Evolutionary conservation across 768 basidiomycete genomes (phyloP), one percentile per base, ranked within the genome.

Genomic region (Filobasidium wieringae): DNA sequence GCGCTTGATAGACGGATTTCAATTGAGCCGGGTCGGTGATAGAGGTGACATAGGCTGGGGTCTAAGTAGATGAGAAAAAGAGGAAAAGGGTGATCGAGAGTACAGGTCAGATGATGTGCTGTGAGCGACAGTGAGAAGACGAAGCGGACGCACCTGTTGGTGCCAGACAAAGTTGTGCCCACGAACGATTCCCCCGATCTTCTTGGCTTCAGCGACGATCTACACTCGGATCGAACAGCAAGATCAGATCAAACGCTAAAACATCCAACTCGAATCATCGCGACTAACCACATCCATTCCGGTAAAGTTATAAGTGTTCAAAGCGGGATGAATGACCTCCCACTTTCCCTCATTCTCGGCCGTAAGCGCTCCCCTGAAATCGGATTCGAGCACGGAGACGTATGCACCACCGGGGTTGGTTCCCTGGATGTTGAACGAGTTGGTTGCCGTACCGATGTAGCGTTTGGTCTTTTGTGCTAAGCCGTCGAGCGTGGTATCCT

Each of bases 311-410:
- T 65, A 68, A 8, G 64, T 63, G 1, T 63, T 63, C 43, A 60
- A 32, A 22, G 55, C 31, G 17, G 67, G 65, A 54, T 68, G 40
- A 24, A 68, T 62, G 15, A 68, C 65, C 54, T 66, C 65, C 67
- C 67, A 68, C 39, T 68, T 68, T 62, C 66, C 63, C 63, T 68
- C 67, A 40, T 68, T 68, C 43, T 68, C 67, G 24, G 65, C 65
- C 12, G 67, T 68, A 57, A 59, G 63, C 50, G 63, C 62, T 36
- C 60, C 50, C 11, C 4, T 22, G 53, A 68, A 68, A 39, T 68
- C 55, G 1, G 41, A 32, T 17, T 68, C 64, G 34, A 66, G 55
- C 36, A 68, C 61, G 0, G 62, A 33, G 19, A 30, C 26, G 55
- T 61, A 68, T 24, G 27, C 24, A 15, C 61, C 52, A 31, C 47